Evolutionary conservation across 73 alveolate species (phyloP), one percentile per base, ranked within the genome.

Genomic region (Blepharisma japonicum): DNA sequence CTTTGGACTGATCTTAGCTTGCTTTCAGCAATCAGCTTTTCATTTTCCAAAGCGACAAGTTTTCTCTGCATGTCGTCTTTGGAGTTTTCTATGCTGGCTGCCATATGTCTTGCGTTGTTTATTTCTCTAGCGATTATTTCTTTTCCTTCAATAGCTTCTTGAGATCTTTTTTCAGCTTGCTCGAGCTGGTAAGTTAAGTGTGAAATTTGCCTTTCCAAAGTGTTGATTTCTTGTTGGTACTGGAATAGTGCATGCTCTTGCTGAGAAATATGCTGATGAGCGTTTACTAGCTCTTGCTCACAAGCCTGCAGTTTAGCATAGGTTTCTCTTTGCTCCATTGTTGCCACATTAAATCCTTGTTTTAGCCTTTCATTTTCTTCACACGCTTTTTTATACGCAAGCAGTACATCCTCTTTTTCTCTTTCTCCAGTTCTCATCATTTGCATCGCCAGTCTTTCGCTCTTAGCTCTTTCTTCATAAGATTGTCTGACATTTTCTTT

Each of bases 141-240:
- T 47, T 51, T 71, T 14, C 48, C 78, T 9, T 71, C 86, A 7
- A 27, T 14, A 21, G 53, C 8, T 49, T 76, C 81, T 48, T 66
- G 76, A 45, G 66, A n/a, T 20, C 14, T 61, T 27, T 61, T n/a
- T 27, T 86, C 84, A 74, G 83, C 83, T 4, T 9, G 6, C 77
- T 86, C 93, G 46, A 86, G 77, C 48, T 86, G 74, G 18, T 39
- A 23, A 47, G 90, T 67, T 2, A 86, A 72, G n/a, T 82, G 78
- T 32, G 87, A 87, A 23, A 81, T 82, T 51, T 86, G 85, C 55
- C 90, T 71, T 71, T 83, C 90, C 25, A 86, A 87, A 42, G 86
- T 78, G 18, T 68, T 66, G 55, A 86, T 77, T 66, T 86, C 93
- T 6, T 55, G 68, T 0, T 72, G 45, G 23, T 25, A 55, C 71